Base-by-base conservation (phyloP, 208 protist genomes). In the Trypanosoma cruzi region DNA sequence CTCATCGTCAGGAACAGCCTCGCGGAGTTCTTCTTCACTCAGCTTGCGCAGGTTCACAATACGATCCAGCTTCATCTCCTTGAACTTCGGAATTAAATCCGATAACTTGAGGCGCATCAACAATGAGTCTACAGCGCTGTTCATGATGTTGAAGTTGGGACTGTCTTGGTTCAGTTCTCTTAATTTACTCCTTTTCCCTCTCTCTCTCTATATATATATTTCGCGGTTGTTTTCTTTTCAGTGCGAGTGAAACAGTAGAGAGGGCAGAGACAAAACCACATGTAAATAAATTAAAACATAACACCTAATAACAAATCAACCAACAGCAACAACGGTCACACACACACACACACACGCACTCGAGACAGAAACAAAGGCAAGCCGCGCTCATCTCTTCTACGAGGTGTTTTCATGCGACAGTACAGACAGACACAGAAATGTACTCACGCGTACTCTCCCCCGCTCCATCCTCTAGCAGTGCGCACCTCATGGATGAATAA, bases 11-110 rank as follows among this genome's bases (percentile, higher is more conserved):
- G 93, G 88, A 48, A 97, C 76, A n/a, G 76, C 77, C 37, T 81
- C 62, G n/a, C 68, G 63, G 29, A 95, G 79, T 18, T 92, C 73
- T 0, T 82, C 80, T 42, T 92, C 87, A 20, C 77, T 81, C 54
- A 97, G 75, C 63, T 84, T 84, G 49, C 89, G 84, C 44, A 97
- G 84, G 26, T 71, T 78, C 13, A 95, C 75, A 56, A 95, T 77
- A 22, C 86, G 85, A 28, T 89, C 84, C 44, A 97, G 64, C 29
- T 82, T 82, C 77, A 86, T 86, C 37, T 81, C 81, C 64, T 81
- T 73, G 53, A 97, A 93, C 32, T 73, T 80, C 22, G 82, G 81
- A 71, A 93, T 93, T 34, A 64, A 40, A n/a, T 92, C 81, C 37
- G 80, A 34, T 61, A 97, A 83, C 54, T 85, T 68, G n/a, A 97